phyloP scores from a whole-genome alignment of 495 filamentous ascomycete genomes.

The Daldinia childiae region DNA sequence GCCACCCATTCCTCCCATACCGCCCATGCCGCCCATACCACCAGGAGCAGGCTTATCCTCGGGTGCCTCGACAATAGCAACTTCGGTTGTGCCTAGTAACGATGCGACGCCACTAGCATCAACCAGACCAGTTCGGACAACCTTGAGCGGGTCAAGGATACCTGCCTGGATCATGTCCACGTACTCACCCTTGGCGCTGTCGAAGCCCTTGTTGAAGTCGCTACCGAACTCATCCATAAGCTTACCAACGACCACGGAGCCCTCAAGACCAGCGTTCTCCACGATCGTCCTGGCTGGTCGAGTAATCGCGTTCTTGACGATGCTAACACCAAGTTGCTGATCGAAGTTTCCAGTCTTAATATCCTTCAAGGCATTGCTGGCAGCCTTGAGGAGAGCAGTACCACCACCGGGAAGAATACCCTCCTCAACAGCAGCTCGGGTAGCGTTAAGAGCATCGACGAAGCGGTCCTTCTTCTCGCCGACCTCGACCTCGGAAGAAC shows the following conservation, averaged over 20 bases:
- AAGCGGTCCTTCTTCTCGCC: constrained; percentile 99
- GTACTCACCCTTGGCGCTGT: constrained; percentile 95
- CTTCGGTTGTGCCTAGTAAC: constrained; percentile 96
- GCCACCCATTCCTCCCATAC: constrained; percentile 70
- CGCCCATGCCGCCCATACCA: constrained; percentile 78
- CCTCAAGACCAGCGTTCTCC: constrained; percentile 96
- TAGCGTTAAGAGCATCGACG: constrained; percentile 97
- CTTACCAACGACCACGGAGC: constrained; percentile 97
- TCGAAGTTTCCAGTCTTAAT: constrained; percentile 95
- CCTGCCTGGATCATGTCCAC: constrained; percentile 97
- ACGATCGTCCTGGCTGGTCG: constrained; percentile 92
- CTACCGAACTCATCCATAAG: constrained; percentile 89
- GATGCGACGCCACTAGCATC: constrained; percentile 97
- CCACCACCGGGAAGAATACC: constrained; percentile 98
- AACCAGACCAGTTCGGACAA: constrained; percentile 92
- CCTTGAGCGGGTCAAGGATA: constrained; percentile 99
- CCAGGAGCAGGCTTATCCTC: constrained; percentile 82
- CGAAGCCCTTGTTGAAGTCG: constrained; percentile 98
- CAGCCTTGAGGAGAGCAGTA: constrained; percentile 96
- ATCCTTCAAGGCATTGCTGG: constrained; percentile 81
- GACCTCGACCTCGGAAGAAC: constrained; percentile 97
- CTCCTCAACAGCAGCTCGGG: constrained; percentile 97
- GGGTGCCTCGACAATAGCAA: constrained; percentile 93
- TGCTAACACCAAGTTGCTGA: constrained; percentile 97
- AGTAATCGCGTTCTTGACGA: constrained; percentile 97